Evolutionary conservation across 2,329 filamentous ascomycete genomes (phyloP).

Genomic region (Diaporthe citri): DNA sequence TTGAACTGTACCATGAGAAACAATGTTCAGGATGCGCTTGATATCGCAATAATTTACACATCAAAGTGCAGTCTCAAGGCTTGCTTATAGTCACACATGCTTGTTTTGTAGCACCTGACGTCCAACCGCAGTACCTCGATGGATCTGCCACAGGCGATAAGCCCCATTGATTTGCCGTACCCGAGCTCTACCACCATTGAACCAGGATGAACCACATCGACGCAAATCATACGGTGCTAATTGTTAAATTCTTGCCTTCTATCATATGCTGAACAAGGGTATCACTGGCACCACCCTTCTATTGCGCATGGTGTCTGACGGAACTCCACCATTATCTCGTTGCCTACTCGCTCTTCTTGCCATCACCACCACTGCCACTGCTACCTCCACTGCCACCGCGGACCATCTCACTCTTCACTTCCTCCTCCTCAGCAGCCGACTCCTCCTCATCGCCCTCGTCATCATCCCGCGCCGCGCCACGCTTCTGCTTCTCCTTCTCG

Average conservation of each 20-base stretch:
- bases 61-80: no score
- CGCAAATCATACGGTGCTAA: neutral
- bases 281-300: constrained; percentile 9
- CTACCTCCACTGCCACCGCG: neutral
- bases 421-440: constrained; percentile 50
- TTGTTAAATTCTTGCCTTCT: neutral
- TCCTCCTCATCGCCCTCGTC: constrained; percentile 57
- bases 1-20: no score
- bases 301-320: neutral
- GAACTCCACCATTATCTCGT: neutral
- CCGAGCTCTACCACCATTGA: no score
- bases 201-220: no score
- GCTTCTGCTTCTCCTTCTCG: constrained; percentile 63
- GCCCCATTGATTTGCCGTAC: neutral
- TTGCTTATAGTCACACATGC: no score
- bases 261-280: constrained; percentile 28
- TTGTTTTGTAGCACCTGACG: no score
- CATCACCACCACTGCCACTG: neutral
- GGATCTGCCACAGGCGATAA: no score
- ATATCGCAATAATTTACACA: no score
- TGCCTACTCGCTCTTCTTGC: constrained; percentile 15
- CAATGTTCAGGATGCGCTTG: no score
- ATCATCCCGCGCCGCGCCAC: constrained; percentile 51
- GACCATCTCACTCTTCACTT: constrained; percentile 44
- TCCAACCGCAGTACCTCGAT: no score